phyloP scores from a whole-genome alignment of 805 yeast species.

The Lipomyces lipofer region DNA sequence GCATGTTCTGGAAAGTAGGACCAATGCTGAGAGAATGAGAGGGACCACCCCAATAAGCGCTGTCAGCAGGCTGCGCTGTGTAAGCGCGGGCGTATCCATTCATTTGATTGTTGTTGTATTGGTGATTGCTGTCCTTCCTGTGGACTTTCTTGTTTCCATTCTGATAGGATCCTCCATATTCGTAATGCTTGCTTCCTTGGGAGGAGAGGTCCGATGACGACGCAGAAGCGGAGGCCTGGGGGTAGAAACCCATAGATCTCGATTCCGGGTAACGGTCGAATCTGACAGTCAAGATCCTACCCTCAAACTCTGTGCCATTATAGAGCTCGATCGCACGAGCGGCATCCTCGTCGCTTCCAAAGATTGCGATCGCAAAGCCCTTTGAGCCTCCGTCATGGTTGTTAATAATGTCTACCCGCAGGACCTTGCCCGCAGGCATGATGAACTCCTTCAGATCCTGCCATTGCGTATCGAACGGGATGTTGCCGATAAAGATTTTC shows the following conservation, averaged over 20 bases:
- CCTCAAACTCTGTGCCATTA: constrained; percentile 57
- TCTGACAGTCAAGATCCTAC: constrained; percentile 60
- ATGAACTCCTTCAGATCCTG: constrained; percentile 38
- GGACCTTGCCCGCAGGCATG: constrained; percentile 34
- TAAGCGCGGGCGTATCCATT: constrained; percentile 6
- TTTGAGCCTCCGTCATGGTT: constrained; percentile 46
- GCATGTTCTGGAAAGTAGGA: constrained; percentile 7
- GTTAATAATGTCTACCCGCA: constrained; percentile 45
- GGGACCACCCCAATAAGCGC: neutral
- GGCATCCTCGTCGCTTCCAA: constrained; percentile 50
- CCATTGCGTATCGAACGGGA: constrained; percentile 39
- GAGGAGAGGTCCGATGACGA: constrained; percentile 14
- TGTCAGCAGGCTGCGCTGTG: neutral
- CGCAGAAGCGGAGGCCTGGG: constrained; percentile 9
- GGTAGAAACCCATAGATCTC: neutral
- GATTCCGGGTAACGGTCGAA: constrained; percentile 54
- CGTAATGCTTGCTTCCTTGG: neutral
- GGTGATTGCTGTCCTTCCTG: constrained; percentile 5
- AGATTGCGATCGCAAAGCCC: constrained; percentile 68
- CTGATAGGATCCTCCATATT: neutral
- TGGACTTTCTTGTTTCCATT: neutral
- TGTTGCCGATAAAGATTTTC: constrained; percentile 41
- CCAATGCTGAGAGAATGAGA: neutral
- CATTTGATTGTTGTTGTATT: neutral
- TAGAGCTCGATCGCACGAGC: constrained; percentile 50